Evolutionary conservation across 495 filamentous ascomycete genomes (phyloP).

Genomic region (Evernia prunastri): DNA sequence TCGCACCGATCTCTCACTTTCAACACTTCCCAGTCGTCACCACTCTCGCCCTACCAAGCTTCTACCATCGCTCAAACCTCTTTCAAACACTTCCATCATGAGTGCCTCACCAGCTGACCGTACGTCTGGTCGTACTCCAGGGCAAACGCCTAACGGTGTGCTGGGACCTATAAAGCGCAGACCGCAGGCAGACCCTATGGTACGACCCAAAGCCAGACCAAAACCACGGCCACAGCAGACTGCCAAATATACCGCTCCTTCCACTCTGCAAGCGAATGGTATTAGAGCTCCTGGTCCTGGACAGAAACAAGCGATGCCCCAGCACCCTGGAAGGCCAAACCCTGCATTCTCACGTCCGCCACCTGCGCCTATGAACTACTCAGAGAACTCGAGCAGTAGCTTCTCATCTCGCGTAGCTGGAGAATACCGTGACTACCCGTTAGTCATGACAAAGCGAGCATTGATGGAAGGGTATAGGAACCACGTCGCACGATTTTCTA

Average conservation of each 20-base stretch:
- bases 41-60: neutral
- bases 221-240: constrained; percentile 9
- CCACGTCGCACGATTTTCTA: constrained; percentile 73
- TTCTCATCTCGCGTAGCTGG: constrained; percentile 54
- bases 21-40: neutral
- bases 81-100: constrained; percentile 35
- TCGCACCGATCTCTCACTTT: neutral
- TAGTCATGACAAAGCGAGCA: constrained; percentile 73
- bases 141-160: constrained; percentile 39
- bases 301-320: constrained; percentile 14
- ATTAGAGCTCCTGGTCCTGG: constrained; percentile 5
- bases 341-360: constrained; percentile 11
- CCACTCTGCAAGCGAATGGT: constrained; percentile 15
- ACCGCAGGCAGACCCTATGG: constrained; percentile 60
- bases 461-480: constrained; percentile 74
- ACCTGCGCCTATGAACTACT: constrained; percentile 10
- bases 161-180: constrained; percentile 36
- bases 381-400: constrained; percentile 45
- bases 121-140: constrained; percentile 39
- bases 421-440: constrained; percentile 54
- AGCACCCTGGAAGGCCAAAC: constrained; percentile 21
- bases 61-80: neutral
- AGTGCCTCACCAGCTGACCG: constrained; percentile 50
- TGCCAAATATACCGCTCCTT: neutral
- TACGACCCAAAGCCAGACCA: constrained; percentile 54